These are phyloP conservation scores for Colletotrichum costaricense DNA, from an alignment of 2,329 filamentous ascomycete species.

Conservation along the genomic window DNA sequence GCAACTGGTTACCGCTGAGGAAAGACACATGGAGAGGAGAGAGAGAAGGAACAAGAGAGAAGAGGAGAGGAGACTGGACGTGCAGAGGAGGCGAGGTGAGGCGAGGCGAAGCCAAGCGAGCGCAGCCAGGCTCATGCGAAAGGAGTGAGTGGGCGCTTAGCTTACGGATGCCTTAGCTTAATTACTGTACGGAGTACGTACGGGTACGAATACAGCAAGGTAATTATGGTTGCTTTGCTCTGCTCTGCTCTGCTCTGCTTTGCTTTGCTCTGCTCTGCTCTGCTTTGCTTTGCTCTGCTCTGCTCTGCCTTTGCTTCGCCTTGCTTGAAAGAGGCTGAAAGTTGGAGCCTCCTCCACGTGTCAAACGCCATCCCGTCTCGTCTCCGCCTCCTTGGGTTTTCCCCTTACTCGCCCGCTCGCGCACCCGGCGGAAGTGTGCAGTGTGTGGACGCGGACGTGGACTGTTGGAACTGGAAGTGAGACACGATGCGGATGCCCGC, in stretches of 20 bases:
- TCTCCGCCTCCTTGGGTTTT: conserved; percentile 20
- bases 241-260: neutral
- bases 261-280: neutral
- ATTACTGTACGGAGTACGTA: conserved; percentile 6
- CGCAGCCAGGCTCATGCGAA: neutral
- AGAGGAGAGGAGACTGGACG: neutral
- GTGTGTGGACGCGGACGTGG: conserved; percentile 10
- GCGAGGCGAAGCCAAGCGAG: neutral
- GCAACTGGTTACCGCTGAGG: neutral
- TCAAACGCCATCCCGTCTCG: conserved; percentile 19
- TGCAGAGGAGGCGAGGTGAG: neutral
- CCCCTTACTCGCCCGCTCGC: conserved; percentile 18
- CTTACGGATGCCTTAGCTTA: conserved; percentile 4
- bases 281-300: neutral
- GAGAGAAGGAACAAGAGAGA: neutral
- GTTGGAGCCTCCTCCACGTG: conserved; percentile 22
- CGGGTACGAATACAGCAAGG: neutral
- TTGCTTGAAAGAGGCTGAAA: conserved; percentile 6
- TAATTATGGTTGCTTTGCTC: neutral
- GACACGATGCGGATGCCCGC: conserved; percentile 35
- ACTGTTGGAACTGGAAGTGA: conserved; percentile 21
- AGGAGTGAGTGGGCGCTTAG: conserved; percentile 16
- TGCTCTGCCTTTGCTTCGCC: neutral
- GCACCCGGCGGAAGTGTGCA: conserved; percentile 7
- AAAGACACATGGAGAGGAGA: neutral